These are phyloP conservation scores for Hymenoscyphus albidus DNA, from an alignment of 2,329 filamentous ascomycete species.

Conservation along the genomic window DNA sequence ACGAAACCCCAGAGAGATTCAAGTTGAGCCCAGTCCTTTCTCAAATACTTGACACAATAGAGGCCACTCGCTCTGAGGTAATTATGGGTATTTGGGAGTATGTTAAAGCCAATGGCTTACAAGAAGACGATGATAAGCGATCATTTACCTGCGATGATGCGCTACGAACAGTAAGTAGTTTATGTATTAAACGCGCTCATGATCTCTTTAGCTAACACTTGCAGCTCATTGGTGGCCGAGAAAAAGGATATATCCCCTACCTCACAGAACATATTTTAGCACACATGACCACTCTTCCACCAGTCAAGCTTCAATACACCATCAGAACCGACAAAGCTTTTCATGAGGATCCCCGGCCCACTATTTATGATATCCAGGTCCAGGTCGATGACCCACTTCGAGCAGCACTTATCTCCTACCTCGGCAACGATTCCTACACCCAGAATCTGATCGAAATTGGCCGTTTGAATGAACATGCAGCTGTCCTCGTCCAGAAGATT, in stretches of 20 bases:
- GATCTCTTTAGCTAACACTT: slow-evolving; percentile 4
- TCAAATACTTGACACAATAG: slow-evolving; percentile 78
- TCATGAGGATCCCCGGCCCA: slow-evolving; percentile 69
- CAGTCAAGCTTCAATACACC: slow-evolving; percentile 83
- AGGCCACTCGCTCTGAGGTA: slow-evolving; percentile 82
- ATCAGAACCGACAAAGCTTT: slow-evolving; percentile 88
- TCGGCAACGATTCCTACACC: slow-evolving; percentile 67
- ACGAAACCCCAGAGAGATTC: slow-evolving; percentile 83
- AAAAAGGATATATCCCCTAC: slow-evolving; percentile 79
- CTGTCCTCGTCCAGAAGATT: slow-evolving; percentile 76
- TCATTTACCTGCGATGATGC: slow-evolving; percentile 86
- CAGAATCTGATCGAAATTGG: slow-evolving; percentile 72
- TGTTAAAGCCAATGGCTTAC: slow-evolving; percentile 76
- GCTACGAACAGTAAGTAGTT: slow-evolving; percentile 63
- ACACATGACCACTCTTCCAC: slow-evolving; percentile 75
- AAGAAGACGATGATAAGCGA: slow-evolving; percentile 93
- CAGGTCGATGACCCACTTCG: slow-evolving; percentile 78
- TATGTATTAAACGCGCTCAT: not conserved
- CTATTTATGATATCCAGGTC: slow-evolving; percentile 86
- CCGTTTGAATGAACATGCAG: slow-evolving; percentile 78
- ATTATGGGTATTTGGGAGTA: slow-evolving; percentile 96
- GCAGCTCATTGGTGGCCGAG: slow-evolving; percentile 64
- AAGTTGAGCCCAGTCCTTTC: slow-evolving; percentile 73
- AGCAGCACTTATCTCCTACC: slow-evolving; percentile 59
- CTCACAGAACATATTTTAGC: slow-evolving; percentile 75